phyloP scores from a whole-genome alignment of 2,329 filamentous ascomycete species.

The Cordyceps cateniannulata region DNA sequence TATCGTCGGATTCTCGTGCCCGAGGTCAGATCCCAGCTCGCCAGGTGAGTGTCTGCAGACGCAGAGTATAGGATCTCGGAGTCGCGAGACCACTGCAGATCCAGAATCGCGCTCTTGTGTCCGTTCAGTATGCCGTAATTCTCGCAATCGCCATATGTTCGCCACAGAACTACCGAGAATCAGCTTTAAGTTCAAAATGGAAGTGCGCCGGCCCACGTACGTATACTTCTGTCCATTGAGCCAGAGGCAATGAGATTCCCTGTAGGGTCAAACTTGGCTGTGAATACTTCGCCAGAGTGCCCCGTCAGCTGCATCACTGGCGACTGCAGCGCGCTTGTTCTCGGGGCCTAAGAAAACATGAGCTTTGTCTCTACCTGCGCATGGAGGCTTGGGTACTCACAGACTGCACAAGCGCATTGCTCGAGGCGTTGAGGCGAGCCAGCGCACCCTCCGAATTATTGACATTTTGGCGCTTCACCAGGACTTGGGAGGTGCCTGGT shows the following conservation, averaged over 20 bases:
- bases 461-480: conserved; percentile 83
- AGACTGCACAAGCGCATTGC: conserved; percentile 42
- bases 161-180: conserved; percentile 69
- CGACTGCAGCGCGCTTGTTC: conserved; percentile 78
- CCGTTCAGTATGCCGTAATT: conserved; percentile 88
- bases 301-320: conserved; percentile 92
- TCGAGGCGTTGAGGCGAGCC: conserved; percentile 44
- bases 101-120: conserved; percentile 84
- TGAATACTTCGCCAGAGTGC: conserved; percentile 79
- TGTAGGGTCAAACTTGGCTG: conserved; percentile 81
- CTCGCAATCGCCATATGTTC: conserved; percentile 84
- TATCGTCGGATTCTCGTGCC: conserved; percentile 90
- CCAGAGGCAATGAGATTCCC: conserved; percentile 88
- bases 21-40: conserved; percentile 90
- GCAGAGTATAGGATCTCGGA: conserved; percentile 85
- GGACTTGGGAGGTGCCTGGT: conserved; percentile 70
- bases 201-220: conserved; percentile 42
- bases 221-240: conserved; percentile 87
- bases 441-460: conserved; percentile 41
- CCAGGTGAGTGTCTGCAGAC: conserved; percentile 86
- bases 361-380: conserved; percentile 10
- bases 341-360: conserved; percentile 51
- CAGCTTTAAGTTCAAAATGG: conserved; percentile 9
- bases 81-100: conserved; percentile 95
- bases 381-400: conserved; percentile 30